Evolutionary conservation across 768 basidiomycete genomes (phyloP).

Genomic region (Agrocybe praecox): DNA sequence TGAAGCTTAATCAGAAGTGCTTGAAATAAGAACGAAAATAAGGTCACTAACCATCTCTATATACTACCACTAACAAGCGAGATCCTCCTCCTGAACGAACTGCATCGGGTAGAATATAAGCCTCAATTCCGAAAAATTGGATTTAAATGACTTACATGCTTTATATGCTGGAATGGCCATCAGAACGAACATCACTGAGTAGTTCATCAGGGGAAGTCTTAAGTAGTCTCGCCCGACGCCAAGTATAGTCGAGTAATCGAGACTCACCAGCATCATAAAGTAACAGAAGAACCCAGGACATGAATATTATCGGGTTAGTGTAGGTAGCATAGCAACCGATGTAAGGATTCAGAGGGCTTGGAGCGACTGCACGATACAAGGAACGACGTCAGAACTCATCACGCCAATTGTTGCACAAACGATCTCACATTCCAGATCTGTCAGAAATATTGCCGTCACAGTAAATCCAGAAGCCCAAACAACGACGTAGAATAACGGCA

Average conservation of each 20-base stretch:
- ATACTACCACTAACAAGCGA: conserved; percentile 7
- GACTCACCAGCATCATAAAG: conserved; percentile 14
- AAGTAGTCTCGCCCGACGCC: neutral
- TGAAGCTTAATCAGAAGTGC: neutral
- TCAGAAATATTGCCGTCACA: conserved; percentile 4
- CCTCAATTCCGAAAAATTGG: neutral
- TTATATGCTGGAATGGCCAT: conserved; percentile 12
- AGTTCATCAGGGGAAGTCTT: neutral
- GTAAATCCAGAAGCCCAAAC: conserved; percentile 1
- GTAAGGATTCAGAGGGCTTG: conserved; percentile 15
- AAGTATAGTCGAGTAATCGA: neutral
- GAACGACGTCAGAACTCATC: neutral
- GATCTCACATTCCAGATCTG: conserved; percentile 5
- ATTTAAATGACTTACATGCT: conserved; percentile 4
- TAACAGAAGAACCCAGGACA: conserved; percentile 16
- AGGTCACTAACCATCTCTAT: conserved; percentile 5
- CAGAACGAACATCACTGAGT: conserved; percentile 13
- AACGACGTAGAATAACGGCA: conserved; percentile 9
- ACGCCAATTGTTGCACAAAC: too few species aligned
- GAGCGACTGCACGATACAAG: conserved; percentile 13
- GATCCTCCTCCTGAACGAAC: conserved; percentile 8
- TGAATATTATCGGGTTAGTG: conserved; percentile 19
- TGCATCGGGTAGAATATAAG: neutral
- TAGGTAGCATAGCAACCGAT: conserved; percentile 19
- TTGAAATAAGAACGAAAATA: neutral